These are phyloP conservation scores for Malania oleifera DNA, from an alignment of 164 flowering plant species.

Conservation along the genomic window DNA sequence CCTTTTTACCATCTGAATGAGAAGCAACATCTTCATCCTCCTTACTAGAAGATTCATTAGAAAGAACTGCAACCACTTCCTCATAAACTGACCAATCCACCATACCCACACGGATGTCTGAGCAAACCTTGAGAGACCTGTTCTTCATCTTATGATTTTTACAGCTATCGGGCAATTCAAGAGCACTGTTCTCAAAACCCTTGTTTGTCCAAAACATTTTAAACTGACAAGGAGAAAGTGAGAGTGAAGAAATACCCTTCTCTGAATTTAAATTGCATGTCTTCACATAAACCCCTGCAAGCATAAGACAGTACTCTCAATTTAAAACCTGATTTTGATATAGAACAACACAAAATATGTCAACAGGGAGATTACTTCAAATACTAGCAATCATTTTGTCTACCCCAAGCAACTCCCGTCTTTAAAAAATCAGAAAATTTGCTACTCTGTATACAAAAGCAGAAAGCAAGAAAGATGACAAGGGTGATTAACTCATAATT, in stretches of 20 bases:
- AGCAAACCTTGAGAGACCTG: slow-evolving; percentile 14
- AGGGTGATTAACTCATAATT: too few species aligned
- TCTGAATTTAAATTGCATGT: slow-evolving; percentile 22
- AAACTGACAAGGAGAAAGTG: slow-evolving; percentile 73
- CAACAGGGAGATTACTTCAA: too few species aligned
- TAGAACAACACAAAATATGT: too few species aligned
- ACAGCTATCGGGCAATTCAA: slow-evolving; percentile 24
- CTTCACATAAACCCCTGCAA: slow-evolving; percentile 81
- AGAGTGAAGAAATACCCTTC: slow-evolving; percentile 40
- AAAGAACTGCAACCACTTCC: slow-evolving; percentile 38
- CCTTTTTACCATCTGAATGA: slow-evolving; percentile 23
- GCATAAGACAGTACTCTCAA: slow-evolving; percentile 14
- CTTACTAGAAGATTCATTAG: slow-evolving; percentile 18
- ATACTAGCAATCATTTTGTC: too few species aligned
- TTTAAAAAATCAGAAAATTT: too few species aligned
- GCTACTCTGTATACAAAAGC: too few species aligned
- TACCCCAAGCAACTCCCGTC: too few species aligned
- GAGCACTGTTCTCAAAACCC: slow-evolving; percentile 28
- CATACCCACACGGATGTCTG: slow-evolving; percentile 24
- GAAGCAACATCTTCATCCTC: slow-evolving; percentile 26
- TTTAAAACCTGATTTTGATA: slow-evolving; percentile 4
- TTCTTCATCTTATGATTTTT: slow-evolving; percentile 21
- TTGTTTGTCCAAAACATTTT: slow-evolving; percentile 35
- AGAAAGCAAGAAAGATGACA: too few species aligned
- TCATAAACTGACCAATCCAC: slow-evolving; percentile 56